Base-by-base conservation (phyloP, 495 filamentous ascomycete species). In the Pseudomonodictys pantanalensis region DNA sequence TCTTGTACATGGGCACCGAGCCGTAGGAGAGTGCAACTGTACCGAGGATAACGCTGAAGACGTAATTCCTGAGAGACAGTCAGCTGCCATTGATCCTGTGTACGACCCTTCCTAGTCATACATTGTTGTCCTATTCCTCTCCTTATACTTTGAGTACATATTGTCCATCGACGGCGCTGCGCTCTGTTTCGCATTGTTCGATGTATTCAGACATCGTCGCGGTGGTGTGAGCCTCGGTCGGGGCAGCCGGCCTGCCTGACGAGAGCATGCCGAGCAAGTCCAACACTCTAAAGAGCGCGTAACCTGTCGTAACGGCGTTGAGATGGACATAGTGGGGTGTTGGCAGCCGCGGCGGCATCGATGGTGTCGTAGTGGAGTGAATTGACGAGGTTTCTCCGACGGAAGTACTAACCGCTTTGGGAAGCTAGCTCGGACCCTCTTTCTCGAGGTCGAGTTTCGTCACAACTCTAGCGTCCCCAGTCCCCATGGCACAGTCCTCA, bases 1-100 rank as follows among this genome's bases (percentile, higher is more conserved):
- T 96, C 73, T 97, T 97, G 77, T 99, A 99, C 72, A 97, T 79
- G 23, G 93, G 93, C 54, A 99, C 93, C 38, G 91, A 95, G 53
- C 92, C 92, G 71, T 99, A 99, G 5, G 91, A 90, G 23, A 97
- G 79, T 25, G 90, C 91, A 43, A 95, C 86, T 5, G 92, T 97
- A 56, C 88, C 92, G 50, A 99, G 76, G 58, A 95, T 91, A 56
- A 93, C 71, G 72, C 89, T 93, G 43, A 92, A 73, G 28, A 86
- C 83, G 74, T 96, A 97, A 72, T 84, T 90, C 76, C 88, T 92
- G 66, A 41, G 1, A 23, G n/a, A 67, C n/a, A 64, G 38, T 41
- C 6, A 24, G 12, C 38, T 38, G 38, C 43, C 1, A 10, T 23
- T 25, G 2, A 17, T 3, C 15, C 35, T 17, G 52, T 26, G 20